These are phyloP conservation scores for Bryum argenteum DNA, from an alignment of 225 moss, liverwort and hornwort genomes.

Conservation along the genomic window DNA sequence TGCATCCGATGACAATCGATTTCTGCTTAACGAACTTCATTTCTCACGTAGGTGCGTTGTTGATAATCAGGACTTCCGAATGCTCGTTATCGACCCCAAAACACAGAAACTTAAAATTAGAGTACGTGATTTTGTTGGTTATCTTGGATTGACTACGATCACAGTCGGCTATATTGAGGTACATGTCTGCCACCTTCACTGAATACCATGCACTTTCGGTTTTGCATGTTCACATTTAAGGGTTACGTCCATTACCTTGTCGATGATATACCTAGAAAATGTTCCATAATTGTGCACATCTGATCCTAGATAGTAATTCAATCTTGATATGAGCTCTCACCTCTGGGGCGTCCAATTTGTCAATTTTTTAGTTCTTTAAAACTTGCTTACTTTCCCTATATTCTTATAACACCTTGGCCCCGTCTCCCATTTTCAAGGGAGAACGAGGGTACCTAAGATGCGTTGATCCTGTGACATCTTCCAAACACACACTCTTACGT, in stretches of 20 bases:
- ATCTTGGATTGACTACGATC: constrained; percentile 68
- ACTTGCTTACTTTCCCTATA: not conserved
- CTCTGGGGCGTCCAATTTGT: not conserved
- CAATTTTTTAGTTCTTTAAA: constrained; percentile 3
- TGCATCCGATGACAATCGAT: not conserved
- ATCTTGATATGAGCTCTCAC: constrained; percentile 21
- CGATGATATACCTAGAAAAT: constrained; percentile 14
- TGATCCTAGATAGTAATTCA: constrained; percentile 17
- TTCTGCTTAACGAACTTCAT: constrained; percentile 14
- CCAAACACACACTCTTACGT: not conserved
- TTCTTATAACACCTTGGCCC: not conserved
- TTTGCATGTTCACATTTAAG: not conserved
- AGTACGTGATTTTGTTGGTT: constrained; percentile 86
- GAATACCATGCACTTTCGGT: constrained; percentile 15
- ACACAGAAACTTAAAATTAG: constrained; percentile 74
- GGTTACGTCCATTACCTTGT: constrained; percentile 16
- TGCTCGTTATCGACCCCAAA: constrained; percentile 76
- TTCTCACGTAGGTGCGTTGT: constrained; percentile 19
- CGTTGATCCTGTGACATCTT: no score
- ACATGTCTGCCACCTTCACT: constrained; percentile 20
- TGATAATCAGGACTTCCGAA: constrained; percentile 79
- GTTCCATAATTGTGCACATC: not conserved
- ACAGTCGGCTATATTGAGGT: constrained; percentile 64
- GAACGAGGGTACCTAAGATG: no score
- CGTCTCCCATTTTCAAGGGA: no score